Conservation (phyloP, 1,284 basidiomycete species). For the Microstroma glucosiphilum region DNA sequence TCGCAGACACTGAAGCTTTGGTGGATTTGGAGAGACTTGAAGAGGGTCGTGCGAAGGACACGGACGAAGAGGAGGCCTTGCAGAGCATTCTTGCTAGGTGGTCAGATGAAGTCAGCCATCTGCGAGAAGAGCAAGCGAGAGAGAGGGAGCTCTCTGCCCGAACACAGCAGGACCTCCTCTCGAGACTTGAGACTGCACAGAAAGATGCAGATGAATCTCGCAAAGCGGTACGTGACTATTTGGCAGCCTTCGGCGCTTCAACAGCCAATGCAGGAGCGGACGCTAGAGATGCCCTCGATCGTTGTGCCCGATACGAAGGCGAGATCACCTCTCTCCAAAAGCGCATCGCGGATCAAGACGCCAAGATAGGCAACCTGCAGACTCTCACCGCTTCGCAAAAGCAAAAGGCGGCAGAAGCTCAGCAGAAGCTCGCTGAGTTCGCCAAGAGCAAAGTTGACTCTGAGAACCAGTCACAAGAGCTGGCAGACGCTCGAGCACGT, state of each 20-base stretch:
- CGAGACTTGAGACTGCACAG: conserved; percentile 21
- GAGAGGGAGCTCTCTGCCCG: conserved; percentile 24
- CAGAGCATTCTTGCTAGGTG: conserved; percentile 25
- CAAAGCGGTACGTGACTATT: too few relatives aligned
- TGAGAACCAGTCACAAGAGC: conserved; percentile 19
- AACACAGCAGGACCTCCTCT: conserved; percentile 23
- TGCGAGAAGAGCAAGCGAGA: conserved; percentile 16
- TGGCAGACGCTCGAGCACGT: conserved; percentile 14
- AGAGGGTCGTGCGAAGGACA: neutral
- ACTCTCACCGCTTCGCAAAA: conserved; percentile 35
- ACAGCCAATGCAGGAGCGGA: conserved; percentile 15
- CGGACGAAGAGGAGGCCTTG: conserved; percentile 15
- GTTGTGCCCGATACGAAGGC: conserved; percentile 31
- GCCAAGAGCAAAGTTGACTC: conserved; percentile 31
- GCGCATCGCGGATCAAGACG: conserved; percentile 32
- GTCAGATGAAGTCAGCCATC: conserved; percentile 17
- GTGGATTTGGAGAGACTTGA: too few relatives aligned
- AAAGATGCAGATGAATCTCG: conserved; percentile 16
- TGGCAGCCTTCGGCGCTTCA: neutral
- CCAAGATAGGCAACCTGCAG: conserved; percentile 35
- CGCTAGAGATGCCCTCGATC: conserved; percentile 19
- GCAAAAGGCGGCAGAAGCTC: conserved; percentile 36
- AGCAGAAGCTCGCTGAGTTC: conserved; percentile 34
- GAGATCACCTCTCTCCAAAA: conserved; percentile 28
- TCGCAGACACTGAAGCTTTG: conserved; percentile 15